phyloP scores from a whole-genome alignment of 371 early-diverging fungal species.

The Choanephora cucurbitarum region DNA sequence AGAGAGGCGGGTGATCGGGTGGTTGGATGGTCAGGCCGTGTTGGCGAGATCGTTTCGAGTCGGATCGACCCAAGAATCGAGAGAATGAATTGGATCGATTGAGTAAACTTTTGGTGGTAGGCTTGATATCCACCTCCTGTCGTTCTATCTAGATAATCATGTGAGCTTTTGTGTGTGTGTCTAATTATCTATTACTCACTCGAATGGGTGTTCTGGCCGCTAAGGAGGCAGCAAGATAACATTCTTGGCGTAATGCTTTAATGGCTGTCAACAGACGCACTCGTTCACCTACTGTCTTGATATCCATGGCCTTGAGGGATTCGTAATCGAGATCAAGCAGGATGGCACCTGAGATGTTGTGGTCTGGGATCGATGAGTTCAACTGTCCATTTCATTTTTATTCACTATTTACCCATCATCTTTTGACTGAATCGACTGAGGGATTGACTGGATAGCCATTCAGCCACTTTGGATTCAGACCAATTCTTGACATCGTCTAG shows the following conservation, averaged over 20 bases:
- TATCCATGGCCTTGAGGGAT: constrained; percentile 80
- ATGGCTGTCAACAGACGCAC: constrained; percentile 77
- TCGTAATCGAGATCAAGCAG: constrained; percentile 83
- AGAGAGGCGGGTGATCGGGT: background rate
- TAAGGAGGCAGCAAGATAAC: constrained; percentile 44
- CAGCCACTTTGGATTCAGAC: constrained; percentile 71
- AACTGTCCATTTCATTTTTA: constrained; percentile 1
- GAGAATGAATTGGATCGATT: constrained; percentile 55
- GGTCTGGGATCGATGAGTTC: constrained; percentile 37
- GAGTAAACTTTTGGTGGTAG: constrained; percentile 37
- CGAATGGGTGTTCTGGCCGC: constrained; percentile 33
- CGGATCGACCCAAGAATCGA: constrained; percentile 50
- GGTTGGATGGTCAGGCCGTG: background rate
- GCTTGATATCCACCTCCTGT: too few species aligned
- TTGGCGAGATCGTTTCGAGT: constrained; percentile 42
- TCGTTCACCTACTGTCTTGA: constrained; percentile 83
- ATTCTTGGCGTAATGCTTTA: constrained; percentile 66
- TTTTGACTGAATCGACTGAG: constrained; percentile 65
- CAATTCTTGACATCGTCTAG: constrained; percentile 63
- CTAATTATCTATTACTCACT: constrained; percentile 4
- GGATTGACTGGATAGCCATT: constrained; percentile 76
- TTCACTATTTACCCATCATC: constrained; percentile 58
- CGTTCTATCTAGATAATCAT: too few species aligned
- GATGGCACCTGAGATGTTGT: constrained; percentile 79
- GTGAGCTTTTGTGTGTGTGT: constrained; percentile 14